Evolutionary conservation across 352 stramenopile genomes (phyloP).

Genomic region (Phytophthora multivora): DNA sequence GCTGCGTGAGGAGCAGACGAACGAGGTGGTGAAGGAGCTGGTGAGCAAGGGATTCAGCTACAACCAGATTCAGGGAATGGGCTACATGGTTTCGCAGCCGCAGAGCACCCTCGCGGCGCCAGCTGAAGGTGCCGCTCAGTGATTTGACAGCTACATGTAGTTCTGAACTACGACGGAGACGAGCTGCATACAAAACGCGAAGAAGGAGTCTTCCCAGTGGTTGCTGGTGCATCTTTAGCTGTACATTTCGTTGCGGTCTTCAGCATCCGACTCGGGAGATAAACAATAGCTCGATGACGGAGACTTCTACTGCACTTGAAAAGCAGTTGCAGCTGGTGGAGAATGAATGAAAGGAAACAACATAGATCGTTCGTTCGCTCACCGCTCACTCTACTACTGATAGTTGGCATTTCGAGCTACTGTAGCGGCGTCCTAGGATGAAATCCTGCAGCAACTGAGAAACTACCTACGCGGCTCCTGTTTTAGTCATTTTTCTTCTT

Average conservation of each 20-base stretch:
- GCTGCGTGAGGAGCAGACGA: constrained; percentile 83
- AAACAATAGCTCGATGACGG: background rate
- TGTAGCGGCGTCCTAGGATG: too few species aligned
- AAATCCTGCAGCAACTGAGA: too few species aligned
- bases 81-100: constrained; percentile 72
- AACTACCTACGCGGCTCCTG: background rate
- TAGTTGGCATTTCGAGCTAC: too few species aligned
- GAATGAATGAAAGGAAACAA: constrained; percentile 18
- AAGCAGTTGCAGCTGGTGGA: constrained; percentile 13
- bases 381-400: too few species aligned
- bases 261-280: constrained; percentile 1
- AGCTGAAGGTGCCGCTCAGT: constrained; percentile 47
- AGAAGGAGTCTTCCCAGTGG: constrained; percentile 1
- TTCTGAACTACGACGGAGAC: constrained; percentile 5
- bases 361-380: constrained; percentile 12
- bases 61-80: constrained; percentile 86
- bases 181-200: background rate
- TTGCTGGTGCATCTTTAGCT: constrained; percentile 18
- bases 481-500: constrained; percentile 65
- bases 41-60: constrained; percentile 83
- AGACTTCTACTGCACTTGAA: constrained; percentile 14
- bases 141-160: constrained; percentile 27
- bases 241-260: constrained; percentile 22
- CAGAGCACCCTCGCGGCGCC: constrained; percentile 65
- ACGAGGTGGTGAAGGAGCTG: constrained; percentile 84